Base-by-base conservation (phyloP, 148 eudicot genomes). In the Euryodendron excelsum region DNA sequence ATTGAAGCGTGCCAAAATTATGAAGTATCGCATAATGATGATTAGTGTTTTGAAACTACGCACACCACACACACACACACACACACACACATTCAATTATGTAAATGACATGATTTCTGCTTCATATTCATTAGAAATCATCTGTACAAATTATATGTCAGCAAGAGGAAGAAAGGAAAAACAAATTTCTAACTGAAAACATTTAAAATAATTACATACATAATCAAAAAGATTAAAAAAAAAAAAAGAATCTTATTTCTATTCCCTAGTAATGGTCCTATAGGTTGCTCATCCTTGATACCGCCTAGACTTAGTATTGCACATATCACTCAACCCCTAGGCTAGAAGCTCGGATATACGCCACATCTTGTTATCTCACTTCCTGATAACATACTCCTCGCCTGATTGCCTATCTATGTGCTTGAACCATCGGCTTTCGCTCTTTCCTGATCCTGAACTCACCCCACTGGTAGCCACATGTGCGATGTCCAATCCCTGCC, bases 401-500 rank as follows among this genome's bases (percentile, higher is more conserved):
- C 67, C 67, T 1, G 67, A 31, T 33, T 33, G 17, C 20, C 60
- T 81, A 83, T 93, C 92, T 60, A 89, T 48, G 52, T 83, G 90
- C 74, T 84, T 89, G 70, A 91, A 76, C 97, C 97, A 91, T 61
- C 88, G 59, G 28, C 86, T 86, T 75, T 75, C 14, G 20, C 61
- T 76, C 79, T 74, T 73, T 0, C 78, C 69, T 6, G 70, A 55
- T 20, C 72, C 25, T 9, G 66, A 10, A 23, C 66, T 59, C 11
- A 82, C 84, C n/a, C 78, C 74, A 36, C 80, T 37, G 4, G 87
- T 89, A 0, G 84, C 96, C 27, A 91, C 91, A 76, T 94, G 93
- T 21, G 96, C 95, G 5, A 90, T 90, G 70, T 92, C 93, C 59
- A 92, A 63, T 15, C 48, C 69, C 44, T 63, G 73, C 15, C 94